Evolutionary conservation across 176 grass and related monocot species (phyloP).

Genomic region (Carex pumila): DNA sequence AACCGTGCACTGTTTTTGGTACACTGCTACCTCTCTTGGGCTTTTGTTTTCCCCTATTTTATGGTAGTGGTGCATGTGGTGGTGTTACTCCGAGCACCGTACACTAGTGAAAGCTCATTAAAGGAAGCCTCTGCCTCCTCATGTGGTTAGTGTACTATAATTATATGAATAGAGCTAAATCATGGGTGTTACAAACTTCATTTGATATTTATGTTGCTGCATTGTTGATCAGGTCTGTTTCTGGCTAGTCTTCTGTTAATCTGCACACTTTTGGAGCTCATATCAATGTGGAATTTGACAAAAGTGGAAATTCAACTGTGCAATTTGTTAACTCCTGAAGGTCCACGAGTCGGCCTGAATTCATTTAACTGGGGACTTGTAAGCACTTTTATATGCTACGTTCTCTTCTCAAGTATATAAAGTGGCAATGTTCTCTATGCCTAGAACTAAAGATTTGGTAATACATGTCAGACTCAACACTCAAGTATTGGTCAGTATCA

Average conservation of each 20-base stretch:
- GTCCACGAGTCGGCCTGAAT: slow-evolving; percentile 58
- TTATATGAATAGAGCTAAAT: background rate
- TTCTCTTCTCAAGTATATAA: background rate
- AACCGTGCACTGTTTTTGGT: slow-evolving; percentile 86
- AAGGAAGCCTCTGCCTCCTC: slow-evolving; percentile 62
- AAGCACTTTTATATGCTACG: slow-evolving; percentile 29
- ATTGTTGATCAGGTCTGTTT: slow-evolving; percentile 41
- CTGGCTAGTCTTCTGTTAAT: slow-evolving; percentile 57
- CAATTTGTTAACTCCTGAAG: slow-evolving; percentile 92
- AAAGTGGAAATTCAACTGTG: slow-evolving; percentile 93
- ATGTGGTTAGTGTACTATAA: slow-evolving; percentile 43
- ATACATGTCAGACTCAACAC: background rate
- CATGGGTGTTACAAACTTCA: background rate
- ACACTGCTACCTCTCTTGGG: slow-evolving; percentile 97
- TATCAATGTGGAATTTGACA: slow-evolving; percentile 96
- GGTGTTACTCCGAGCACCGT: slow-evolving; percentile 56
- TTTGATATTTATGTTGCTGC: background rate
- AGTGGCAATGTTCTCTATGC: background rate
- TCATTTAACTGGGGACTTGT: slow-evolving; percentile 97
- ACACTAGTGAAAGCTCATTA: slow-evolving; percentile 32
- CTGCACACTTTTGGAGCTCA: slow-evolving; percentile 75
- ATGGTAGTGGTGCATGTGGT: slow-evolving; percentile 82
- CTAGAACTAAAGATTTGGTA: background rate
- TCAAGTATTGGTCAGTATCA: background rate
- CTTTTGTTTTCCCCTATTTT: slow-evolving; percentile 79